Conservation (phyloP, 345 rosid species). For the Eucalyptus brandiana region DNA sequence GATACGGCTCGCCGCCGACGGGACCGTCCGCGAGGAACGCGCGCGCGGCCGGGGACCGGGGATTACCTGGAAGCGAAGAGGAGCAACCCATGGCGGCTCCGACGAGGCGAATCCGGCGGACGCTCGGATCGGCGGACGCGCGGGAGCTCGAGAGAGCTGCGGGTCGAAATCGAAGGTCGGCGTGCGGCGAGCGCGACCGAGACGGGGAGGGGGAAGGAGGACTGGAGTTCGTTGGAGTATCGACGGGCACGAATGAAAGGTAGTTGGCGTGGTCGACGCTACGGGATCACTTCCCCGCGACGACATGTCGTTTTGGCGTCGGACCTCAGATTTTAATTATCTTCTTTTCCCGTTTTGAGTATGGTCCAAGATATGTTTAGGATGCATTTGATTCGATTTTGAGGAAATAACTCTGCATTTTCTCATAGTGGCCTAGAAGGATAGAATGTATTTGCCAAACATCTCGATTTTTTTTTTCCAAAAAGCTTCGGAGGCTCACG, state of each 20-base stretch:
- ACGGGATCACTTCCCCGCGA: neutral
- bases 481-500: neutral
- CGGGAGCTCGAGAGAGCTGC: neutral
- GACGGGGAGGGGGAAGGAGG: neutral
- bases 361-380: neutral
- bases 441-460: neutral
- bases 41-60: neutral
- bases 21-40: neutral
- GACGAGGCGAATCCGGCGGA: neutral
- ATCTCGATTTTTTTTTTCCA: fast-evolving
- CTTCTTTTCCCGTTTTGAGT: neutral
- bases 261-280: neutral
- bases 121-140: neutral
- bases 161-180: neutral
- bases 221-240: neutral
- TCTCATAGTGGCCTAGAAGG: neutral
- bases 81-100: constrained; percentile 64
- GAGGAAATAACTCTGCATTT: no score
- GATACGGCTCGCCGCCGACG: neutral
- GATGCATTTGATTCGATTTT: neutral
- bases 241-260: neutral
- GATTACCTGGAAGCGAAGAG: constrained; percentile 76
- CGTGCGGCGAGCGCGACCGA: neutral
- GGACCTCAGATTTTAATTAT: neutral
- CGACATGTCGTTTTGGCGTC: neutral